These are phyloP conservation scores for Dothiorella sarmentorum DNA, from an alignment of 2,329 filamentous ascomycete genomes.

Conservation along the genomic window DNA sequence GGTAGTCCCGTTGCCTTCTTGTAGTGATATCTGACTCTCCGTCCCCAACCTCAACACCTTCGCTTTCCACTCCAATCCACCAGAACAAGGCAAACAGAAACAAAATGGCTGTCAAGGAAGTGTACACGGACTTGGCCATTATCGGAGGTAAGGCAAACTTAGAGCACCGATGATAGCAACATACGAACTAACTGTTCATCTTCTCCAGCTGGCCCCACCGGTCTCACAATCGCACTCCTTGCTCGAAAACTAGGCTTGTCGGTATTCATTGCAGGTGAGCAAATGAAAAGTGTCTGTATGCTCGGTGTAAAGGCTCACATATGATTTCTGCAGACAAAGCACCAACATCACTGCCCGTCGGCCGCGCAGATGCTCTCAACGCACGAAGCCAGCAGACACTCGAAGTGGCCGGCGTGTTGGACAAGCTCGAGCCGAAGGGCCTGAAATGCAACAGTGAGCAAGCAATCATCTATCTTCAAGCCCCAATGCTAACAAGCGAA, in stretches of 20 bases:
- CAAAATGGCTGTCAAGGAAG: conserved; percentile 13
- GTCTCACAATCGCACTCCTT: conserved; percentile 45
- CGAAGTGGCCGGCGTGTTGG: conserved; percentile 44
- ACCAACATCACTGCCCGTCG: conserved; percentile 37
- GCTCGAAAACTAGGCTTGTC: conserved; percentile 42
- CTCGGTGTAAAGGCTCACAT: neutral
- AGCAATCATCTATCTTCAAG: no score
- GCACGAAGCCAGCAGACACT: conserved; percentile 50
- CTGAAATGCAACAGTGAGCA: conserved; percentile 50
- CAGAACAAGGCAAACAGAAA: neutral
- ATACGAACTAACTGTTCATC: neutral
- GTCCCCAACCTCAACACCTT: neutral
- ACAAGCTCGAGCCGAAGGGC: conserved; percentile 42
- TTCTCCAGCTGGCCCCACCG: conserved; percentile 44
- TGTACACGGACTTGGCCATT: conserved; percentile 18
- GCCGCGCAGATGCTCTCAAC: conserved; percentile 49
- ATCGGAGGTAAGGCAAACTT: conserved; percentile 20
- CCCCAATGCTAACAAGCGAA: neutral
- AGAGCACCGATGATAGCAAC: neutral
- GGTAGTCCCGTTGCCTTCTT: neutral
- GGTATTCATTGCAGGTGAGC: conserved; percentile 35
- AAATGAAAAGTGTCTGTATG: neutral
- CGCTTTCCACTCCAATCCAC: neutral
- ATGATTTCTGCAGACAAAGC: conserved; percentile 5
- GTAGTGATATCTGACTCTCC: neutral